Percentiles rank a stretch among this genome's conserved stretches.
These are phyloP conservation scores for Psilocybe mexicana DNA, from an alignment of 1,284 basidiomycete genomes.

Conservation along the genomic window DNA sequence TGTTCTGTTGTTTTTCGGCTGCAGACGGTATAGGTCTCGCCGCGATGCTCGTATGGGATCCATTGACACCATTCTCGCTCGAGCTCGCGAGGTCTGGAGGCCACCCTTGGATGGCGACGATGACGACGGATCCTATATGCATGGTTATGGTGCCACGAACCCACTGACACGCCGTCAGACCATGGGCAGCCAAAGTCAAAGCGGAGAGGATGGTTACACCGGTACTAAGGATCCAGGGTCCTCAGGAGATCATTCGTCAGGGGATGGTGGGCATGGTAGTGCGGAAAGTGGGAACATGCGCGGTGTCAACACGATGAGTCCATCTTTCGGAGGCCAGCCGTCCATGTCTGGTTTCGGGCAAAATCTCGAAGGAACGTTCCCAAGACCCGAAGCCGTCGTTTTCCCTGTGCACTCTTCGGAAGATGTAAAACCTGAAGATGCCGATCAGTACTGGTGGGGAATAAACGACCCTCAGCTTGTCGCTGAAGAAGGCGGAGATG, in stretches of 20 bases:
- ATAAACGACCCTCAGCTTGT: slow-evolving; percentile 4
- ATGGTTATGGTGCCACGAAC: slow-evolving; percentile 6
- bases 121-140: slow-evolving; percentile 14
- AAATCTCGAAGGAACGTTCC: slow-evolving; percentile 8
- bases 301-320: slow-evolving; percentile 10
- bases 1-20: slow-evolving; percentile 29
- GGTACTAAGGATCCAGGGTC: background rate
- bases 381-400: background rate
- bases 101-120: slow-evolving; percentile 31
- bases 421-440: background rate
- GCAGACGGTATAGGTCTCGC: slow-evolving; percentile 26
- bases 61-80: slow-evolving; percentile 19
- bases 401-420: background rate
- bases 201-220: background rate
- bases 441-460: slow-evolving; percentile 7
- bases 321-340: slow-evolving; percentile 25
- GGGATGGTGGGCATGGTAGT: slow-evolving; percentile 16
- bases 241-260: slow-evolving; percentile 13
- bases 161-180: slow-evolving; percentile 3
- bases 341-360: slow-evolving; percentile 16
- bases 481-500: background rate
- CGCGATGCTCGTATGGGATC: slow-evolving; percentile 11
- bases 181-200: slow-evolving; percentile 5
- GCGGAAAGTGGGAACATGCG: slow-evolving; percentile 18
- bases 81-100: slow-evolving; percentile 24